Conservation (phyloP, 2,329 filamentous ascomycete species). For the Didymella pinodella region DNA sequence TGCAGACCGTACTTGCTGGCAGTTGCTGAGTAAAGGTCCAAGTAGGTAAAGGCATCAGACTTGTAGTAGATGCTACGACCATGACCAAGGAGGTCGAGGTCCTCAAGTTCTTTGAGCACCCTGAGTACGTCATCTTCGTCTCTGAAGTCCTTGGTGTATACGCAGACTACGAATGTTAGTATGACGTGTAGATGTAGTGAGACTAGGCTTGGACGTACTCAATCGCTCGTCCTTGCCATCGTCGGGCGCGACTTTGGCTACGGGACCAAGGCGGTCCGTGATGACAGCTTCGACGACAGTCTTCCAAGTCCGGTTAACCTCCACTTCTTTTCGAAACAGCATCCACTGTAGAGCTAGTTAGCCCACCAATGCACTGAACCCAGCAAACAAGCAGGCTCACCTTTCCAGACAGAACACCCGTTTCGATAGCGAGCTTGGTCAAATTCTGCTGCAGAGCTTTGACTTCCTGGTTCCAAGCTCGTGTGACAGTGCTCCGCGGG, state of each 20-base stretch:
- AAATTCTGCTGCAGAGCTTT: constrained; percentile 63
- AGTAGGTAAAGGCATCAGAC: constrained; percentile 64
- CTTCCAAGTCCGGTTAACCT: constrained; percentile 71
- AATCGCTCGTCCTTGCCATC: constrained; percentile 59
- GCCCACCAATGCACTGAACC: not conserved
- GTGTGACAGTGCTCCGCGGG: constrained; percentile 51
- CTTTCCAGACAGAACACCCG: constrained; percentile 71
- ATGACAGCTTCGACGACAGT: constrained; percentile 71
- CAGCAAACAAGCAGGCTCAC: constrained; percentile 48
- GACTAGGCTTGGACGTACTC: constrained; percentile 33
- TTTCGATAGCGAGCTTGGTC: constrained; percentile 66
- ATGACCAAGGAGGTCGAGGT: constrained; percentile 59
- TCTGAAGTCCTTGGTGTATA: constrained; percentile 79
- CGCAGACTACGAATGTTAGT: constrained; percentile 54
- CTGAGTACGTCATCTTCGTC: constrained; percentile 73
- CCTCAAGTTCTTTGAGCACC: constrained; percentile 69
- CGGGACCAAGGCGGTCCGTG: constrained; percentile 73
- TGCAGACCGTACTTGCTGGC: constrained; percentile 49
- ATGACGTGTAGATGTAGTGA: too few species aligned
- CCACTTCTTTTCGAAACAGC: constrained; percentile 66
- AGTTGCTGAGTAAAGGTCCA: constrained; percentile 53
- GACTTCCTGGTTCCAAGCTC: constrained; percentile 53
- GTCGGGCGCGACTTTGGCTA: constrained; percentile 74
- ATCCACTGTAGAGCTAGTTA: constrained; percentile 67
- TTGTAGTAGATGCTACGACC: constrained; percentile 77